Percentiles rank a stretch among this genome's conserved stretches.
These are phyloP conservation scores for Globisporangium iwayamae DNA, from an alignment of 352 stramenopile genomes.

Conservation along the genomic window DNA sequence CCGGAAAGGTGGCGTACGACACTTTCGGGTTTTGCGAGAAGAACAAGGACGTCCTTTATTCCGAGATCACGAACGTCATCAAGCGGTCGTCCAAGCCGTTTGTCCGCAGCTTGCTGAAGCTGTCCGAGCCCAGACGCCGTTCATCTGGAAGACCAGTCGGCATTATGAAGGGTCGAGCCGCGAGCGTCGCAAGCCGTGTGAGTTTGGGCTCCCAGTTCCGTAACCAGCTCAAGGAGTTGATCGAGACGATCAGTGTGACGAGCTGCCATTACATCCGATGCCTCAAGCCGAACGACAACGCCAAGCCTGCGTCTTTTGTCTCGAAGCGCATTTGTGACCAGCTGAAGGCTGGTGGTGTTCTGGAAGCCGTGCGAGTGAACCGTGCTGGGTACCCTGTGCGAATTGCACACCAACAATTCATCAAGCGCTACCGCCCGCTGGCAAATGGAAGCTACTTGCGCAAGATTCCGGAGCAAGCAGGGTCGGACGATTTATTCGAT, in stretches of 20 bases:
- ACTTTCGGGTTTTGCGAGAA: constrained; percentile 95
- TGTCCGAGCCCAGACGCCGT: constrained; percentile 13
- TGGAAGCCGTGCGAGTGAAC: constrained; percentile 98
- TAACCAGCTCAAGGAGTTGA: constrained; percentile 88
- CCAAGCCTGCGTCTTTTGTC: constrained; percentile 80
- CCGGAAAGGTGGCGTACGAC: constrained; percentile 91
- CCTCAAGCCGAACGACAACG: constrained; percentile 98
- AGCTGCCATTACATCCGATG: constrained; percentile 98
- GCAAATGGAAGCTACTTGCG: constrained; percentile 61
- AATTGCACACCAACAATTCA: constrained; percentile 91
- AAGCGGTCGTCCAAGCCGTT: constrained; percentile 69
- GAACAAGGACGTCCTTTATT: constrained; percentile 92
- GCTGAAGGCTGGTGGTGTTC: constrained; percentile 96
- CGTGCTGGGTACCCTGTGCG: constrained; percentile 97
- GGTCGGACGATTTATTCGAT: constrained; percentile 52
- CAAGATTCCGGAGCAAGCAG: constrained; percentile 51
- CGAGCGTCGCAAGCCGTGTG: constrained; percentile 38
- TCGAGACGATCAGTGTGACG: constrained; percentile 93
- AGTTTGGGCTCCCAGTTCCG: constrained; percentile 90
- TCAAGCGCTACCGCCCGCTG: constrained; percentile 86
- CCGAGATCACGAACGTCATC: constrained; percentile 77
- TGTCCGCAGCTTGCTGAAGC: constrained; percentile 55
- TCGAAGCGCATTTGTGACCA: constrained; percentile 95
- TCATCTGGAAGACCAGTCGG: constrained; percentile 19
- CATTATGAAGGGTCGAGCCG: constrained; percentile 32